Evolutionary conservation across 2,329 filamentous ascomycete species (phyloP), one percentile per base, ranked within the genome.

Genomic region (Metarhizium guizhouense): DNA sequence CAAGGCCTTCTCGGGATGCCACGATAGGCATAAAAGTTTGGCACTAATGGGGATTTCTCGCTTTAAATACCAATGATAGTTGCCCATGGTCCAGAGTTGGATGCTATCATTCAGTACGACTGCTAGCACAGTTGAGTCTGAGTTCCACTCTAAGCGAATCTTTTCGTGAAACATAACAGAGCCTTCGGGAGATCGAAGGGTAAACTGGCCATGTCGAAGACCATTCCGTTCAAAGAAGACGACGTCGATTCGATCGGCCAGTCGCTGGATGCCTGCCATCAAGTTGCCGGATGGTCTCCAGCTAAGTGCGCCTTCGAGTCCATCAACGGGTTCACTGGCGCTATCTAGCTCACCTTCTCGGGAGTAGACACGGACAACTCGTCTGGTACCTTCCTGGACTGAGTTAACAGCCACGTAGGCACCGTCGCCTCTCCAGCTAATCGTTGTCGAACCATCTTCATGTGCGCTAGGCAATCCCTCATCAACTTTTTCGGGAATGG

Each of bases 61-160:
- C 73, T 99, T 99, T 16, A 99, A 77, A 69, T 97, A 97, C 82
- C 94, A 99, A 68, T 97, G 90, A 63, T 99, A 99, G 69, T 99
- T 99, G 20, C 90, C 88, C 80, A 87, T 96, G 0, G 91, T 96
- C 94, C 94, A 99, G 1, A 99, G 75, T 67, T 99, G 94, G n/a
- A 94, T 74, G 55, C 83, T 80, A 60, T 91, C 82, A 36, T 76
- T 75, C 62, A 92, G 83, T 1, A 82, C 77, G n/a, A 96, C 85
- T 6, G 93, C 91, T 49, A 99, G 78, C 0, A 96, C 90, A 1
- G 86, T 93, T 0, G 94, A 99, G 68, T 99, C 93, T 4, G 84
- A 80, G 66, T 96, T 99, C 94, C 94, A 99, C 51, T 82, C 79
- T 14, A 99, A 75, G 32, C 74, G 73, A 54, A 95, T 85, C 52